Percentiles rank a stretch among this genome's conserved stretches.
These are phyloP conservation scores for Sherardia arvensis DNA, from an alignment of 257 asterid species.

Conservation along the genomic window DNA sequence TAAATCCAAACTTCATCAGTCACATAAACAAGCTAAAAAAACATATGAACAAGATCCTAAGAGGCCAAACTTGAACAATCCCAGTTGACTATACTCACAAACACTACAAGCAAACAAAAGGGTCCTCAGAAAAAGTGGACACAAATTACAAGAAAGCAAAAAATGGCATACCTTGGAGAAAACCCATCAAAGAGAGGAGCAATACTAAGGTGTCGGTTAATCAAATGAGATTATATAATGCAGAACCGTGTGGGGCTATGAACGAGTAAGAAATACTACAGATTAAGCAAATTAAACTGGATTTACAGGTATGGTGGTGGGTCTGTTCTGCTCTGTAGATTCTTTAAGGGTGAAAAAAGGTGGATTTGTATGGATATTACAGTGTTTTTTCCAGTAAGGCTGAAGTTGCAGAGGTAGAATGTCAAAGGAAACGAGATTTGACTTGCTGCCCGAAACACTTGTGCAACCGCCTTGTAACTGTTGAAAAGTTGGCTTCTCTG, in stretches of 20 bases:
- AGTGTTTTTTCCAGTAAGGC: neutral
- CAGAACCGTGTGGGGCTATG: neutral
- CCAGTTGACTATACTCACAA: constrained; percentile 4
- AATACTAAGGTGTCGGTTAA: constrained; percentile 8
- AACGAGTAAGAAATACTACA: neutral
- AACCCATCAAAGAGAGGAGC: constrained; percentile 17
- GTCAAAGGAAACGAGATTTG: constrained; percentile 55
- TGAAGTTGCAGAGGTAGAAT: constrained; percentile 59
- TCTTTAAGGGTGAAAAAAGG: constrained; percentile 5
- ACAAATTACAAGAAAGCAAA: neutral
- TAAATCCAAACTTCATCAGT: constrained; percentile 9
- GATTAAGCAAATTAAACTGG: neutral
- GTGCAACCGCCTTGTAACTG: constrained; percentile 37
- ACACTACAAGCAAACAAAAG: neutral
- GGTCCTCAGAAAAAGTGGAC: constrained; percentile 12
- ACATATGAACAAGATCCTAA: neutral
- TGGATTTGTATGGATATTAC: constrained; percentile 17
- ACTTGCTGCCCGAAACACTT: constrained; percentile 23
- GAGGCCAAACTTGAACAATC: neutral
- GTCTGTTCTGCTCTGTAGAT: constrained; percentile 18
- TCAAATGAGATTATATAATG: constrained; percentile 9
- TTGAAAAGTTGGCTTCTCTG: constrained; percentile 10
- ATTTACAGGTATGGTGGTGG: constrained; percentile 30
- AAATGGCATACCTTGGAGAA: constrained; percentile 21
- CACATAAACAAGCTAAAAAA: neutral